Conservation (phyloP, 176 grass and related monocot species). For the Thinopyrum elongatum region DNA sequence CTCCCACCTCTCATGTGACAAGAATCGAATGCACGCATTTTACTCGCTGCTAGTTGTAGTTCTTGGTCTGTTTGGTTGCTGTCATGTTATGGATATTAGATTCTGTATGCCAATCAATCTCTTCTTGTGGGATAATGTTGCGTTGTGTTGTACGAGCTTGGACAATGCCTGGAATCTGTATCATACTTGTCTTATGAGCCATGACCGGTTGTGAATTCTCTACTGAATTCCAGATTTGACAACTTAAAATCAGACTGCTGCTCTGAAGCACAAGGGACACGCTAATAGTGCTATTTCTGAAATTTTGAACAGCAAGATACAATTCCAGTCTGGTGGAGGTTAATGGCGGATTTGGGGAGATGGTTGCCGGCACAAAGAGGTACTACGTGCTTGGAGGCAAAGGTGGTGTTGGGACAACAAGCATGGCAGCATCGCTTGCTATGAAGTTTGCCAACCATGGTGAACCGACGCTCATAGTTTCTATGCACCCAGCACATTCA, state of each 20-base stretch:
- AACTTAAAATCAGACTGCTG: not conserved
- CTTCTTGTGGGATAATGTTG: not conserved
- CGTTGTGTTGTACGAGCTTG: not conserved
- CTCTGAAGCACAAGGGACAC: not conserved
- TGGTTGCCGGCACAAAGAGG: conserved; percentile 20
- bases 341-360: conserved; percentile 30
- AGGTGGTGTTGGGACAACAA: conserved; percentile 56
- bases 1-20: not conserved
- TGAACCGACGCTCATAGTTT: conserved; percentile 44
- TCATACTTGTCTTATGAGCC: not conserved
- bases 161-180: not conserved
- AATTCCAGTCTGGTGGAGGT: conserved; percentile 30
- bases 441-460: conserved; percentile 42
- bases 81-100: not conserved
- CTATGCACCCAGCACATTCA: conserved; percentile 28
- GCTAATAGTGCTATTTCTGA: conserved; percentile 2
- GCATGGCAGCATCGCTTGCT: conserved; percentile 39
- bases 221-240: conserved; percentile 15
- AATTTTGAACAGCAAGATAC: conserved; percentile 10
- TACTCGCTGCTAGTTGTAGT: not conserved
- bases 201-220: not conserved
- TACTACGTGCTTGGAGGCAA: conserved; percentile 48
- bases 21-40: not conserved
- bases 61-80: not conserved
- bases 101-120: not conserved